phyloP scores from a whole-genome alignment of 2,329 filamentous ascomycete genomes.

The Diaporthe sp. region DNA sequence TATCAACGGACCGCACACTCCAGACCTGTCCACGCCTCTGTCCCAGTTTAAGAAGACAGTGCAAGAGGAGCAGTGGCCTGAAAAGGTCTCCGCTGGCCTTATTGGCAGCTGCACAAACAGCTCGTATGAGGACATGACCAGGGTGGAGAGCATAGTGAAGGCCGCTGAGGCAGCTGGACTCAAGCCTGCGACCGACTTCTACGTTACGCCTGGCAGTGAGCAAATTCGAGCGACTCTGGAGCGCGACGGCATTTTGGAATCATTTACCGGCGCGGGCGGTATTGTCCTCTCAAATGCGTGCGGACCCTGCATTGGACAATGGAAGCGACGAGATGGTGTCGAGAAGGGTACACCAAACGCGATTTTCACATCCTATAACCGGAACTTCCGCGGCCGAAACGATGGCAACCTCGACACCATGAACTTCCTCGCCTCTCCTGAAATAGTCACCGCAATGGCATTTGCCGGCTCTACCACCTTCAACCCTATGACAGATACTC shows the following conservation, averaged over 20 bases:
- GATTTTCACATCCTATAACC: constrained; percentile 97
- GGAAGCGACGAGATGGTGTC: constrained; percentile 90
- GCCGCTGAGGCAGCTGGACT: constrained; percentile 91
- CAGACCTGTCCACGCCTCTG: constrained; percentile 92
- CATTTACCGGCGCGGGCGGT: constrained; percentile 88
- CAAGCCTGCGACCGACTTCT: constrained; percentile 90
- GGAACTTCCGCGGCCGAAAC: constrained; percentile 97
- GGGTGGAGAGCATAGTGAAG: constrained; percentile 91
- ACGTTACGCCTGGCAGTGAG: constrained; percentile 96
- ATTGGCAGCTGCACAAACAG: constrained; percentile 99
- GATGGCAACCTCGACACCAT: constrained; percentile 97
- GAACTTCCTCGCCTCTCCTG: constrained; percentile 98
- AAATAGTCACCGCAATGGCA: constrained; percentile 95
- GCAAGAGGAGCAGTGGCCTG: constrained; percentile 87
- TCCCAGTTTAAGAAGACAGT: constrained; percentile 91
- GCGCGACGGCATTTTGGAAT: constrained; percentile 86
- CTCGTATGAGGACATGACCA: constrained; percentile 98
- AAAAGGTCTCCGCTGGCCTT: constrained; percentile 89
- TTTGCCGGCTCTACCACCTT: constrained; percentile 95
- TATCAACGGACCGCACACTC: constrained; percentile 97
- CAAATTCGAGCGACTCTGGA: constrained; percentile 96
- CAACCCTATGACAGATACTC: constrained; percentile 91
- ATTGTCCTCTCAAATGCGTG: constrained; percentile 95
- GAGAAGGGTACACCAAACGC: constrained; percentile 90
- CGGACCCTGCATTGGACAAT: constrained; percentile 93